Percentiles rank a stretch among this genome's conserved stretches.
Evolutionary conservation across 768 basidiomycete genomes (phyloP).

Genomic region (Auriscalpium vulgare): DNA sequence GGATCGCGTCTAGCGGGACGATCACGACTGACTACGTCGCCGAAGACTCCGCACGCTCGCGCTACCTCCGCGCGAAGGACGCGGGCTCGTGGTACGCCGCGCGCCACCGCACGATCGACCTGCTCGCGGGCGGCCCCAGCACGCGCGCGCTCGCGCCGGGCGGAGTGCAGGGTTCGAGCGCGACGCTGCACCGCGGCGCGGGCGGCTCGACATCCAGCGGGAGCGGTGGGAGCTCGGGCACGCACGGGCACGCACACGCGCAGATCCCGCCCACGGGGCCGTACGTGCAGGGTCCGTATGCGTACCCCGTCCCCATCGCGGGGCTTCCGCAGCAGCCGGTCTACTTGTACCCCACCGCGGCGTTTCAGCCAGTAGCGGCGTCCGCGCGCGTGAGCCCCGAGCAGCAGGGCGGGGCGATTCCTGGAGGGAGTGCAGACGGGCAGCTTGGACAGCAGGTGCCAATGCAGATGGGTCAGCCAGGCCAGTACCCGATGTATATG

Average conservation of each 20-base stretch:
- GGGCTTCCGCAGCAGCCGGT: constrained; percentile 7
- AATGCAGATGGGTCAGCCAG: background rate
- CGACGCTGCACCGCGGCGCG: background rate
- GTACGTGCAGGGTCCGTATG: background rate
- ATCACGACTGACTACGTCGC: constrained; percentile 14
- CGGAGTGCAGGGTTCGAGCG: background rate
- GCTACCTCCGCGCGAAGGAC: background rate
- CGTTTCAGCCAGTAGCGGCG: background rate
- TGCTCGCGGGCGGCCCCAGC: constrained; percentile 6
- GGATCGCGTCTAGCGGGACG: constrained; percentile 6
- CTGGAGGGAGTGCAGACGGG: background rate
- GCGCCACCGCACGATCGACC: constrained; percentile 5
- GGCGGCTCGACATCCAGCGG: background rate
- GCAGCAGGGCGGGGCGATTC: background rate
- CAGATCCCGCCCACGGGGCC: background rate
- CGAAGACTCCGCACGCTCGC: constrained; percentile 3
- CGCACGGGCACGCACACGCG: background rate
- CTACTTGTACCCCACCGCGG: constrained; percentile 6
- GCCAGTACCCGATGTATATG: constrained; percentile 4
- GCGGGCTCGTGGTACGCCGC: constrained; percentile 13
- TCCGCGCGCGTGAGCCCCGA: background rate
- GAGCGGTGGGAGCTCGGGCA: constrained; percentile 3
- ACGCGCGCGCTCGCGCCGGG: background rate
- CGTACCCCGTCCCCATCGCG: constrained; percentile 4
- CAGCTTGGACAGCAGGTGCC: constrained; percentile 3